phyloP scores from a whole-genome alignment of 768 basidiomycete species.

The Leccinum barrowsii region DNA sequence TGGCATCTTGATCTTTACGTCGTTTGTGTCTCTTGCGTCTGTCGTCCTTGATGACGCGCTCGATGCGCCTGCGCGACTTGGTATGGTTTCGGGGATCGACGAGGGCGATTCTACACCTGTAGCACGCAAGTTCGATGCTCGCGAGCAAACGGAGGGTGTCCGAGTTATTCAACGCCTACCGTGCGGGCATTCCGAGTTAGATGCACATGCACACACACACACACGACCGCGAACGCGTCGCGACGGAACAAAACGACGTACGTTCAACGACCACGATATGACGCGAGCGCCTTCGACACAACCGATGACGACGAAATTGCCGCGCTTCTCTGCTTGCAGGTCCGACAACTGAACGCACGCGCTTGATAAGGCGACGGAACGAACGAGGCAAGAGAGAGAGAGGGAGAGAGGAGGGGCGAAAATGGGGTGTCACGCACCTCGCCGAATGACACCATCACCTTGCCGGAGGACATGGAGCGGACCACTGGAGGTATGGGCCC shows the following conservation, averaged over 20 bases:
- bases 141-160: slow-evolving; percentile 80
- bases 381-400: neutral
- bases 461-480: slow-evolving; percentile 58
- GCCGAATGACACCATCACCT: slow-evolving; percentile 64
- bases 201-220: neutral
- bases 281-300: slow-evolving; percentile 72
- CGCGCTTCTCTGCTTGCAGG: slow-evolving; percentile 81
- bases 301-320: slow-evolving; percentile 82
- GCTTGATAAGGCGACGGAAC: neutral
- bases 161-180: slow-evolving; percentile 74
- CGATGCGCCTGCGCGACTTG: slow-evolving; percentile 67
- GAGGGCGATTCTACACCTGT: slow-evolving; percentile 66
- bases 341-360: slow-evolving; percentile 48
- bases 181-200: slow-evolving; percentile 10
- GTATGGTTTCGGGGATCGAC: slow-evolving; percentile 63
- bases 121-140: slow-evolving; percentile 82
- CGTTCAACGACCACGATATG: slow-evolving; percentile 84
- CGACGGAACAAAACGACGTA: slow-evolving; percentile 31
- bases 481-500: slow-evolving; percentile 16
- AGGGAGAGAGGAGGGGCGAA: neutral
- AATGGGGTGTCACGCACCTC: slow-evolving; percentile 46
- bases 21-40: slow-evolving; percentile 74
- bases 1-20: slow-evolving; percentile 79
- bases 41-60: slow-evolving; percentile 83
- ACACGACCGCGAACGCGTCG: neutral